phyloP scores from a whole-genome alignment of 208 protist genomes.

The Crithidia acanthocephali region DNA sequence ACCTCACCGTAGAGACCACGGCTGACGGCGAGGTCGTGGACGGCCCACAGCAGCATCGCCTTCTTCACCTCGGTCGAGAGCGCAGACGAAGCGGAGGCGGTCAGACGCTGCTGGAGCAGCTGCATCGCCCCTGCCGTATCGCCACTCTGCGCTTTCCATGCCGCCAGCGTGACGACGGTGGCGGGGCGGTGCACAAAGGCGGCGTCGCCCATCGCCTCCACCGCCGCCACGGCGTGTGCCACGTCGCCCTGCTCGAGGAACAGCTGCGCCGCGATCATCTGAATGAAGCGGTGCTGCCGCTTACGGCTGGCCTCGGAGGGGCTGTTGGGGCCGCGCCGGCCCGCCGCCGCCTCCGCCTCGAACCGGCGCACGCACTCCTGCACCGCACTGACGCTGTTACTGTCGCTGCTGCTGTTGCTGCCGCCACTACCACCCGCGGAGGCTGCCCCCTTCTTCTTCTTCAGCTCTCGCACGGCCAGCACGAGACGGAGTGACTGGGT shows the following conservation, averaged over 20 bases:
- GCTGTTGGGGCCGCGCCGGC: conserved; percentile 12
- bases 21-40: conserved; percentile 53
- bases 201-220: conserved; percentile 41
- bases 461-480: conserved; percentile 61
- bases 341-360: conserved; percentile 24
- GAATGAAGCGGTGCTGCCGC: conserved; percentile 33
- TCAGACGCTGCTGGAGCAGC: conserved; percentile 44
- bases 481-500: conserved; percentile 73
- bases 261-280: conserved; percentile 73
- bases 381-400: conserved; percentile 20
- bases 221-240: conserved; percentile 42
- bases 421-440: conserved; percentile 13
- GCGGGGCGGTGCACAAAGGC: conserved; percentile 45
- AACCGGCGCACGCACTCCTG: conserved; percentile 34
- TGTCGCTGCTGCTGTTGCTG: too few species aligned
- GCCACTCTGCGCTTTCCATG: conserved; percentile 65
- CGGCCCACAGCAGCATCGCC: conserved; percentile 63
- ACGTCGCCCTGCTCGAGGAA: conserved; percentile 81
- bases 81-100: neutral
- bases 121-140: conserved; percentile 35
- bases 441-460: conserved; percentile 46
- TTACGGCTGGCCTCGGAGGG: conserved; percentile 3
- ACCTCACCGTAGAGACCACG: conserved; percentile 46
- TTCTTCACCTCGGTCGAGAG: conserved; percentile 27
- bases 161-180: conserved; percentile 54